phyloP scores from a whole-genome alignment of 306 rosid genomes.

The Astragalus glycyphyllos region DNA sequence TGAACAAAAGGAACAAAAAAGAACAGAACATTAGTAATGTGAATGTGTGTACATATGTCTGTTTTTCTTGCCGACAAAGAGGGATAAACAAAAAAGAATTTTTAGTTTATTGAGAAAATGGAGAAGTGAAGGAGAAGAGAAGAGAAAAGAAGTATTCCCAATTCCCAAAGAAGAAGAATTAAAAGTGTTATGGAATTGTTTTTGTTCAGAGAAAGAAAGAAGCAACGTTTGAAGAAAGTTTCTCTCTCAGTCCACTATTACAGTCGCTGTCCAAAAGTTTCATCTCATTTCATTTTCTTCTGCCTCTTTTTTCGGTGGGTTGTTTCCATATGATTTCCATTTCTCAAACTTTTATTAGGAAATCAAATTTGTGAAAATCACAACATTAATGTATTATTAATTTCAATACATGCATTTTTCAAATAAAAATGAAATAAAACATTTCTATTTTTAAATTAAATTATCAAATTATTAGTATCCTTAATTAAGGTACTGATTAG shows the following conservation, averaged over 20 bases:
- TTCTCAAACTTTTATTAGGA: not conserved
- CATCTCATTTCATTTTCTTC: constrained; percentile 12
- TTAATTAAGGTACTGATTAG: too few species aligned
- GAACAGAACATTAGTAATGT: constrained; percentile 26
- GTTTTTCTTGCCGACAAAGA: constrained; percentile 4
- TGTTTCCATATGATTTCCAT: not conserved
- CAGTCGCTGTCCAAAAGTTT: constrained; percentile 1
- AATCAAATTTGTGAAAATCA: too few species aligned
- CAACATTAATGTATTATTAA: too few species aligned
- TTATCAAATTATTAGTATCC: too few species aligned
- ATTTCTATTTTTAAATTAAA: too few species aligned
- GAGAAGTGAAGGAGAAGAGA: constrained; percentile 22
- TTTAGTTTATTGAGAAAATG: constrained; percentile 29
- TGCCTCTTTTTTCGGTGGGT: not conserved
- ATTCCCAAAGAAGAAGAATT: constrained; percentile 1
- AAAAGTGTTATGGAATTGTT: constrained; percentile 26
- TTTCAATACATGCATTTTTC: too few species aligned
- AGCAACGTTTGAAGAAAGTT: not conserved
- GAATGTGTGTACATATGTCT: not conserved
- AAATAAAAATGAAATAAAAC: too few species aligned
- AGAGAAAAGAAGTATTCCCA: constrained; percentile 4
- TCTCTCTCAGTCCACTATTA: constrained; percentile 10
- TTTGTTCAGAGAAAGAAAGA: constrained; percentile 15
- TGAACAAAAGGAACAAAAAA: constrained; percentile 24
- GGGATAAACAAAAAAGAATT: constrained; percentile 10